Conservation (phyloP, 805 yeast species). For the Ogataea pignaliae region DNA sequence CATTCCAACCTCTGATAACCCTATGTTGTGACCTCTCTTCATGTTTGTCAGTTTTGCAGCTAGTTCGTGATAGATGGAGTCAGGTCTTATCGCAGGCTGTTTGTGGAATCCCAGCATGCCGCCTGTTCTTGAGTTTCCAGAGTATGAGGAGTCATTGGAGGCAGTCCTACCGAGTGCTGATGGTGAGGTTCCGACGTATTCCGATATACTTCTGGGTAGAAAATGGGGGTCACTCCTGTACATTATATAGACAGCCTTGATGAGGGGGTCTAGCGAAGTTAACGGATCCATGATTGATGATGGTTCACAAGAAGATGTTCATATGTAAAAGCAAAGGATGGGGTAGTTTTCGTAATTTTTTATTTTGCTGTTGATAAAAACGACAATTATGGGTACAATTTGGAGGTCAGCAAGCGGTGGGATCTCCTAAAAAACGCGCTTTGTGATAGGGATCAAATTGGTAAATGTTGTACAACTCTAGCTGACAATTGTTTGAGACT, state of each 20-base stretch:
- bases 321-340: too few relatives aligned
- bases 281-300: conserved; percentile 5
- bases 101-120: conserved; percentile 2
- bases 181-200: conserved; percentile 8
- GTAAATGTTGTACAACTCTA: too few relatives aligned
- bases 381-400: too few relatives aligned
- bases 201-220: conserved; percentile 9
- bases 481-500: too few relatives aligned
- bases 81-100: conserved; percentile 2
- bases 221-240: conserved; percentile 13
- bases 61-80: conserved; percentile 12
- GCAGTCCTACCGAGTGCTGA: conserved; percentile 4
- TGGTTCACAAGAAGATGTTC: too few relatives aligned
- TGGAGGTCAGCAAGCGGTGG: too few relatives aligned
- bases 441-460: too few relatives aligned
- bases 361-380: too few relatives aligned
- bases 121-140: conserved; percentile 1
- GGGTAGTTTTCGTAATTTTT: too few relatives aligned
- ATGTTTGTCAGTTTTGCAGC: conserved; percentile 4
- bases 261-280: conserved; percentile 13
- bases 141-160: conserved; percentile 8
- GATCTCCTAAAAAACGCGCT: too few relatives aligned
- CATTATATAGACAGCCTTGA: conserved; percentile 17
- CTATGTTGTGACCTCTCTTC: conserved; percentile 9
- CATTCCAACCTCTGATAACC: conserved; percentile 3